Percentiles rank a stretch among this genome's conserved stretches.
Evolutionary conservation across 805 yeast genomes (phyloP).

Genomic region (Pichia rugopelliculosa): DNA sequence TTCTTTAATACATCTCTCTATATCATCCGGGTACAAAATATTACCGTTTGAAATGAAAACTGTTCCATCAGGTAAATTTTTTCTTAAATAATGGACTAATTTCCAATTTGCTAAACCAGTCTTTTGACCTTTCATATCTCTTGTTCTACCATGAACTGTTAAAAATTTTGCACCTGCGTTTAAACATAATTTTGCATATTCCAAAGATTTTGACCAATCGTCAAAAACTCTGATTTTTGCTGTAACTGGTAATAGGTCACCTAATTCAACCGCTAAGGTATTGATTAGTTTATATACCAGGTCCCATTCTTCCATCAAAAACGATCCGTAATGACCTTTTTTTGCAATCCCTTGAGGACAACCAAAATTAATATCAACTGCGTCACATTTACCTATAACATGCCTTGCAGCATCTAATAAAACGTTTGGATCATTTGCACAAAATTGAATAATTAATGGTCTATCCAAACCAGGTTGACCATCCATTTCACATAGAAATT

Average conservation of each 20-base stretch:
- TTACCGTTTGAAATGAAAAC: conserved; percentile 95
- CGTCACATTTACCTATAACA: conserved; percentile 84
- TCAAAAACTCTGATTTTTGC: conserved; percentile 91
- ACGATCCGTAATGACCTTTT: conserved; percentile 93
- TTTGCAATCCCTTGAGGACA: conserved; percentile 98
- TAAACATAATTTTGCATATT: conserved; percentile 82
- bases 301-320: conserved; percentile 96
- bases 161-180: conserved; percentile 93
- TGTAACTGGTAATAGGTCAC: conserved; percentile 67
- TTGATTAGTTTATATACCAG: conserved; percentile 64
- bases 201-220: conserved; percentile 72
- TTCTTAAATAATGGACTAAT: conserved; percentile 63
- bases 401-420: conserved; percentile 71
- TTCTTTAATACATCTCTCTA: conserved; percentile 55
- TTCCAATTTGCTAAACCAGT: conserved; percentile 97
- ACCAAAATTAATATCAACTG: conserved; percentile 91
- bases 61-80: conserved; percentile 67
- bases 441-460: conserved; percentile 89
- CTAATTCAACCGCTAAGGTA: conserved; percentile 64
- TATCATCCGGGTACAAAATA: conserved; percentile 81
- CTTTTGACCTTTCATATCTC: conserved; percentile 96
- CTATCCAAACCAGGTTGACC: conserved; percentile 66
- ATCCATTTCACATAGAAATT: conserved; percentile 66
- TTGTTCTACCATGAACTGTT: conserved; percentile 90
- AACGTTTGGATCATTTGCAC: conserved; percentile 91